Evolutionary conservation across 2,329 filamentous ascomycete genomes (phyloP), one percentile per base, ranked within the genome.

Genomic region (Aquanectria penicillioides): DNA sequence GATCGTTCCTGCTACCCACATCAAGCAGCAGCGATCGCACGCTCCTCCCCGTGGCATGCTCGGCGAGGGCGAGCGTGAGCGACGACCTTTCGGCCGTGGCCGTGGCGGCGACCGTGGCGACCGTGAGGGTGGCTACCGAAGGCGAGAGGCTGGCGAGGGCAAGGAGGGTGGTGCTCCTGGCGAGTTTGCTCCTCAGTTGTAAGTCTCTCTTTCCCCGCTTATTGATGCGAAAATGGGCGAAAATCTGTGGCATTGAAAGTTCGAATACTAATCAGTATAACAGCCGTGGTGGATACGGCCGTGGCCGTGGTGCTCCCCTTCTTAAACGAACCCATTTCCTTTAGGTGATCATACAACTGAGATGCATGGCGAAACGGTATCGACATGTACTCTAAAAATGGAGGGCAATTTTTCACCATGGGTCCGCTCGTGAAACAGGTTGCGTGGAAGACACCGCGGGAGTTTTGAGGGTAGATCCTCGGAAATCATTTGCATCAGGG

Each of bases 21-120:
- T 99, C 86, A 99, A 99, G 92, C 94, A 97, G 87, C 93, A 97
- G 88, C 93, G 95, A 83, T 95, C 93, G 75, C 93, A 97, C 84
- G 94, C 93, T 84, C 94, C 94, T 82, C 94, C 95, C 78, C 94
- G 95, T 77, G 95, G 95, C 79, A 98, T 99, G 95, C 89, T 98
- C 85, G 93, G 93, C 75, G 94, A 97, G 79, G 83, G 86, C 68
- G 87, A 89, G 78, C 86, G 85, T 83, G 92, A 95, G 85, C 87
- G 90, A 78, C 89, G 93, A 82, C 89, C 91, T 71, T 92, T 92
- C 77, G 90, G 91, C 81, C 90, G 92, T 84, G 89, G 91, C 76
- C 85, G 88, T 82, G 89, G 89, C 70, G 86, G 85, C 68, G 85
- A 86, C 75, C 89, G 91, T 82, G 91, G 91, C 73, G 90, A 92